Conservation (phyloP, 441 rosid species). For the Euphorbia celastroides region DNA sequence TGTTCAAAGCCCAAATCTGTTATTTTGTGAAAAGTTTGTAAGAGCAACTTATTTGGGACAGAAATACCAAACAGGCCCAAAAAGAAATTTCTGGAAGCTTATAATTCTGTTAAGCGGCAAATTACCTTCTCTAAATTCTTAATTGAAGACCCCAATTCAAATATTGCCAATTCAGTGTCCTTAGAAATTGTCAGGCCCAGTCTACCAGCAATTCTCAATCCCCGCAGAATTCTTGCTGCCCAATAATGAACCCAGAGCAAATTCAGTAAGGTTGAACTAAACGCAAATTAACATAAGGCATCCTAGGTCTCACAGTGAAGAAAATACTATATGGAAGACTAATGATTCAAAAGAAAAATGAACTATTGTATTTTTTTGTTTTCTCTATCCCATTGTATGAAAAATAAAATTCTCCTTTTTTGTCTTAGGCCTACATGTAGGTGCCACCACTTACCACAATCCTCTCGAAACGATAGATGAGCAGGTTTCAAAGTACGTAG, state of each 20-base stretch:
- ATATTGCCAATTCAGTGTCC: conserved; percentile 68
- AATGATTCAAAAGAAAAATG: not conserved
- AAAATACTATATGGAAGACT: conserved; percentile 1
- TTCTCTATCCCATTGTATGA: not conserved
- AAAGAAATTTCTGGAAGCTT: conserved; percentile 13
- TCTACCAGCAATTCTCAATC: conserved; percentile 89
- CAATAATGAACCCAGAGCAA: conserved; percentile 8
- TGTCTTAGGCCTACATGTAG: conserved; percentile 17
- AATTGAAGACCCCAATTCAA: conserved; percentile 49
- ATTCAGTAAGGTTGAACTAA: conserved; percentile 13
- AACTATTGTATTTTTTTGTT: not conserved
- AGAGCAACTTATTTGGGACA: too few species aligned
- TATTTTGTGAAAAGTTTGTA: too few species aligned
- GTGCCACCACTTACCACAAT: conserved; percentile 58
- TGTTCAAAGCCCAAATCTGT: too few species aligned
- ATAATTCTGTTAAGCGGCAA: conserved; percentile 8
- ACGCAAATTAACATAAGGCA: conserved; percentile 9
- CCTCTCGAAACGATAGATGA: conserved; percentile 69
- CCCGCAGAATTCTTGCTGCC: conserved; percentile 92
- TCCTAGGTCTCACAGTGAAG: conserved; percentile 17
- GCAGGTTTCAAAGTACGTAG: conserved; percentile 79
- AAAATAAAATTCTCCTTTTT: not conserved
- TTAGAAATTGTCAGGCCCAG: conserved; percentile 58
- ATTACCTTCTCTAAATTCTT: conserved; percentile 57
- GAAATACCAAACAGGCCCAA: too few species aligned